Percentiles rank a stretch among this genome's conserved stretches.
Evolutionary conservation across 306 rosid species (phyloP).

Genomic region (Alnus rubra): DNA sequence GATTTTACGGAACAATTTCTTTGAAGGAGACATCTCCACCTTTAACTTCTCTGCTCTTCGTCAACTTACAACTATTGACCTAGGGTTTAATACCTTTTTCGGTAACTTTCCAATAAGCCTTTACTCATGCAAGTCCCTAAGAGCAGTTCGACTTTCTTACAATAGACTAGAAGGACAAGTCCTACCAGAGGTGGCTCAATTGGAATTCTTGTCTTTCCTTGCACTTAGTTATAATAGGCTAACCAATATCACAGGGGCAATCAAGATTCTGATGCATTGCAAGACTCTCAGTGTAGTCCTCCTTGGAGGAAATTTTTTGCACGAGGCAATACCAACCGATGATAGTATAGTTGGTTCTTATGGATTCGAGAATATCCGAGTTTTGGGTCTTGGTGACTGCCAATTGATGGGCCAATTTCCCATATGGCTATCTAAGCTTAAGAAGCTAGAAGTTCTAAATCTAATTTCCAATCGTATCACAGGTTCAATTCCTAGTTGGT

Average conservation of each 20-base stretch:
- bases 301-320: not conserved
- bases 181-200: not conserved
- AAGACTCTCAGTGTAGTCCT: not conserved
- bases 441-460: not conserved
- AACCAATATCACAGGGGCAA: slow-evolving; percentile 11
- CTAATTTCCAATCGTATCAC: not conserved
- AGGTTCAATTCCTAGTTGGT: slow-evolving; percentile 19
- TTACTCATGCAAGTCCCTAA: slow-evolving; percentile 10
- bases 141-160: not conserved
- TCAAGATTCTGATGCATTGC: not conserved
- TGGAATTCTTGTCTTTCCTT: slow-evolving; percentile 11
- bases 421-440: slow-evolving; percentile 1
- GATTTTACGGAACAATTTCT: not conserved
- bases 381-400: not conserved
- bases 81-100: not conserved
- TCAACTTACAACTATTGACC: slow-evolving; percentile 5
- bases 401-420: not conserved
- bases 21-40: slow-evolving; percentile 1
- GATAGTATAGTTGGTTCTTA: not conserved
- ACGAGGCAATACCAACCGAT: not conserved
- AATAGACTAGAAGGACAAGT: slow-evolving; percentile 12
- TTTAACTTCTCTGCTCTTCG: not conserved
- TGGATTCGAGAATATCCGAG: not conserved
- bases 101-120: slow-evolving; percentile 4
- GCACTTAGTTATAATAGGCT: not conserved